Percentiles rank a stretch among this genome's conserved stretches.
Conservation (phyloP, 1,284 basidiomycete species). For the Ganoderma sinense region DNA sequence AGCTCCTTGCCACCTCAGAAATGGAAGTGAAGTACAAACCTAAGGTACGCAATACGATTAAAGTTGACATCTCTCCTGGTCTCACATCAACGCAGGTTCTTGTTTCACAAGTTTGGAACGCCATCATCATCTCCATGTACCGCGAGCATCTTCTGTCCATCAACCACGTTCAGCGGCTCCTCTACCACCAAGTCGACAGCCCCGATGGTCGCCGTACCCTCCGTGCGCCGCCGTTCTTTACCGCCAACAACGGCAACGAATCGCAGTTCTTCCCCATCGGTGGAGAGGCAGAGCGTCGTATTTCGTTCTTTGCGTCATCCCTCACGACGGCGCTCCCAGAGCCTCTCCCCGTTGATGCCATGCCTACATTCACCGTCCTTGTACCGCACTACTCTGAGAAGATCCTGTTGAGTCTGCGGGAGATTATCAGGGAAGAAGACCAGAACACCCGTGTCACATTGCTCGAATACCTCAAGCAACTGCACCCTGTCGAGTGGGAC, state of each 20-base stretch:
- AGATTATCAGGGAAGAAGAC: slow-evolving; percentile 97
- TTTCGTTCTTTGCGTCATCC: slow-evolving; percentile 97
- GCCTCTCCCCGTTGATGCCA: slow-evolving; percentile 92
- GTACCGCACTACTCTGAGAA: slow-evolving; percentile 98
- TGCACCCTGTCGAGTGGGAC: slow-evolving; percentile 99
- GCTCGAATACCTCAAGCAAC: slow-evolving; percentile 96
- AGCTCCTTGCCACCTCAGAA: slow-evolving; percentile 89
- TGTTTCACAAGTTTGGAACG: slow-evolving; percentile 98
- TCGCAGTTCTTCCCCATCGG: slow-evolving; percentile 91
- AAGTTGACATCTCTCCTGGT: slow-evolving; percentile 9
- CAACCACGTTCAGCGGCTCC: slow-evolving; percentile 92
- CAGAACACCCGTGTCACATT: slow-evolving; percentile 95
- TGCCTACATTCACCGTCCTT: slow-evolving; percentile 97
- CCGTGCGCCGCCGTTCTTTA: slow-evolving; percentile 95
- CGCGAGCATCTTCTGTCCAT: slow-evolving; percentile 95
- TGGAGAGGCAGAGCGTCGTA: slow-evolving; percentile 95
- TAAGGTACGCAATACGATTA: slow-evolving; percentile 61
- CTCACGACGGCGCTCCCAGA: slow-evolving; percentile 93
- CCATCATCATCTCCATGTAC: slow-evolving; percentile 98
- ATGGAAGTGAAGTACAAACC: slow-evolving; percentile 99
- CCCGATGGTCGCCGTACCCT: slow-evolving; percentile 89
- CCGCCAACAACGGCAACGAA: slow-evolving; percentile 83
- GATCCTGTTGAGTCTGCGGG: slow-evolving; percentile 91
- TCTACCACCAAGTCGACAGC: slow-evolving; percentile 93
- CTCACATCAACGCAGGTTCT: slow-evolving; percentile 64